Evolutionary conservation across 108 stramenopile genomes (phyloP), one percentile per base, ranked within the genome.

Genomic region (Fragilaria radians): DNA sequence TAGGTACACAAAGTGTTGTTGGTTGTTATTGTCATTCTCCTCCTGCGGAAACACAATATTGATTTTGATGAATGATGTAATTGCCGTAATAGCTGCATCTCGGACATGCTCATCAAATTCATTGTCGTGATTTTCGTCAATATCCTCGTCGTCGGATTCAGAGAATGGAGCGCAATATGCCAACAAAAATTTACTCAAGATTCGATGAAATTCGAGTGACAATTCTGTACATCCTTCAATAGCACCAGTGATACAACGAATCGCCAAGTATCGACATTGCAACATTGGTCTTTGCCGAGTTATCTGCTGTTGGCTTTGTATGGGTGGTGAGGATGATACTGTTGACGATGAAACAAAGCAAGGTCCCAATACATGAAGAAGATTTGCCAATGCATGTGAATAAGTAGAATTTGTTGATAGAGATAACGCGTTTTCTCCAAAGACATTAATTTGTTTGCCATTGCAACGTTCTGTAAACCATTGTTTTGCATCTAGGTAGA

Each of bases 101-200:
- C 85, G 68, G 45, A 85, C 75, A 57, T 78, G 53, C 1, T 67
- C 72, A 47, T 78, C 74, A 25, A 65, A 50, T 47, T 50, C 52
- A 53, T 79, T 64, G 25, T 79, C 80, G 48, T 52, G 59, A 32
- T 61, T 52, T 33, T 33, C 62, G 21, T 32, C 34, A 14, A 18
- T 51, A 31, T 2, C 26, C 34, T 28, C 46, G 33, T 57, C 62
- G 7, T 70, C 65, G 34, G 72, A 67, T 2, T 32, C 45, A 29
- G 52, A 31, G 29, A 81, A 64, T 1, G 82, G 79, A 17, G 79
- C 81, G 56, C 85, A 87, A 27, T 81, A 68, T 24, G 61, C 57
- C 32, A 74, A 59, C 34, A 87, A 46, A 65, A 85, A 85, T 45
- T 70, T 47, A 0, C 83, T 77, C 32, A 91, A 36, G 7, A 72